Conservation (phyloP, 2,329 filamentous ascomycete species). For the Pseudogymnoascus sp. region DNA sequence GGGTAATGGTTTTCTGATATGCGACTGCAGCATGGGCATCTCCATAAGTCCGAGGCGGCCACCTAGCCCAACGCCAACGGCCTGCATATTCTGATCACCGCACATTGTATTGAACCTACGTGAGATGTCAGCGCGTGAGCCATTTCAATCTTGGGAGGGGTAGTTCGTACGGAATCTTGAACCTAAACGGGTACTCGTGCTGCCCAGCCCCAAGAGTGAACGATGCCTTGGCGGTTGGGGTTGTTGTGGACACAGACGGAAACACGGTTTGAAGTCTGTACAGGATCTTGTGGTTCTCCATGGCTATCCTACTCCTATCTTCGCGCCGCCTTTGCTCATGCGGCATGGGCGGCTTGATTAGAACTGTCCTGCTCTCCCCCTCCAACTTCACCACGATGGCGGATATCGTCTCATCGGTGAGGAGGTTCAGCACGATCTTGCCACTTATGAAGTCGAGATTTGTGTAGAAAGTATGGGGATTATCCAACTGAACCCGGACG, state of each 20-base stretch:
- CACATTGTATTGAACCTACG: constrained; percentile 59
- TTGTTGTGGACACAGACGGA: constrained; percentile 38
- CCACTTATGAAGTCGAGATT: constrained; percentile 69
- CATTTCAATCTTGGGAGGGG: constrained; percentile 12
- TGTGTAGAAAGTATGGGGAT: constrained; percentile 64
- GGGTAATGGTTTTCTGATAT: constrained; percentile 79
- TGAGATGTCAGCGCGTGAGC: background rate
- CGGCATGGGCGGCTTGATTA: constrained; percentile 19
- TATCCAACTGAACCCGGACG: constrained; percentile 57
- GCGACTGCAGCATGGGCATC: constrained; percentile 51
- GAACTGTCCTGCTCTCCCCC: constrained; percentile 63
- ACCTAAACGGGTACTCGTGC: constrained; percentile 69
- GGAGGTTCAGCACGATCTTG: constrained; percentile 46
- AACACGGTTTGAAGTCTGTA: constrained; percentile 69
- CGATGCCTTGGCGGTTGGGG: constrained; percentile 25
- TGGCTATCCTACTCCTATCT: constrained; percentile 29
- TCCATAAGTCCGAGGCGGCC: constrained; percentile 54
- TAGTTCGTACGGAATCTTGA: constrained; percentile 50
- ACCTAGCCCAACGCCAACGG: constrained; percentile 45
- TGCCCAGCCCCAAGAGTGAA: constrained; percentile 59
- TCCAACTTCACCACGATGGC: constrained; percentile 77
- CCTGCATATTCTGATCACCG: constrained; percentile 38
- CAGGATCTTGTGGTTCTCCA: constrained; percentile 62
- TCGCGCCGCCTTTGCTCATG: constrained; percentile 14
- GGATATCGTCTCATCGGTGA: constrained; percentile 60